Evolutionary conservation across 306 rosid genomes (phyloP).

Genomic region (Albizia julibrissin): DNA sequence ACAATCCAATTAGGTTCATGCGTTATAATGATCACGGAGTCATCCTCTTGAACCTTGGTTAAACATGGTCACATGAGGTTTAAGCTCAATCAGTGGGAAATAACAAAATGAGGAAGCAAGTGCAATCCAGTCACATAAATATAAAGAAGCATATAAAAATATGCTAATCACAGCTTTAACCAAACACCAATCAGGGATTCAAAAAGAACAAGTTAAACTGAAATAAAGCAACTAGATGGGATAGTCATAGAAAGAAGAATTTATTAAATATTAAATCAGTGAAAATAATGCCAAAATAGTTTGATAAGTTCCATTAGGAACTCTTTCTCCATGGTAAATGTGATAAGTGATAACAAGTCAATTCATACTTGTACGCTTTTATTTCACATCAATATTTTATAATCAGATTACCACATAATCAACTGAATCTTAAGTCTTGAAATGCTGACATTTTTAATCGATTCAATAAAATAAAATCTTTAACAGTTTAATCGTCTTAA

Average conservation of each 20-base stretch:
- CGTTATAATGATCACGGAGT: conserved; percentile 84
- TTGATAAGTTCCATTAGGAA: conserved; percentile 8
- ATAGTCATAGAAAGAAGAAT: neutral
- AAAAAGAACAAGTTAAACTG: neutral
- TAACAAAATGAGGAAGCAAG: conserved; percentile 9
- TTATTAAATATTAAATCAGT: neutral
- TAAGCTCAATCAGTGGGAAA: conserved; percentile 25
- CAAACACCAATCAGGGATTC: conserved; percentile 11
- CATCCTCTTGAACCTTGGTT: conserved; percentile 72
- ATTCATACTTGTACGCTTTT: neutral
- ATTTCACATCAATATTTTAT: neutral
- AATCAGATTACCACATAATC: neutral
- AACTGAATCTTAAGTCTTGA: neutral
- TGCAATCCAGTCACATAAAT: conserved; percentile 10
- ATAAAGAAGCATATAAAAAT: neutral
- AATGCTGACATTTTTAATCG: neutral
- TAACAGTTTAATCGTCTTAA: neutral
- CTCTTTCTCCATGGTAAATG: neutral
- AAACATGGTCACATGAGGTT: conserved; percentile 34
- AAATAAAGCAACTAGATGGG: conserved; percentile 6
- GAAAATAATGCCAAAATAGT: neutral
- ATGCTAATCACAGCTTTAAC: conserved; percentile 1
- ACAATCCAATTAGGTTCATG: conserved; percentile 96
- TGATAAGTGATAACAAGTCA: conserved; percentile 12
- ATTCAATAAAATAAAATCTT: neutral